Evolutionary conservation across 208 protist species (phyloP).

Genomic region (Trypanosoma mega): DNA sequence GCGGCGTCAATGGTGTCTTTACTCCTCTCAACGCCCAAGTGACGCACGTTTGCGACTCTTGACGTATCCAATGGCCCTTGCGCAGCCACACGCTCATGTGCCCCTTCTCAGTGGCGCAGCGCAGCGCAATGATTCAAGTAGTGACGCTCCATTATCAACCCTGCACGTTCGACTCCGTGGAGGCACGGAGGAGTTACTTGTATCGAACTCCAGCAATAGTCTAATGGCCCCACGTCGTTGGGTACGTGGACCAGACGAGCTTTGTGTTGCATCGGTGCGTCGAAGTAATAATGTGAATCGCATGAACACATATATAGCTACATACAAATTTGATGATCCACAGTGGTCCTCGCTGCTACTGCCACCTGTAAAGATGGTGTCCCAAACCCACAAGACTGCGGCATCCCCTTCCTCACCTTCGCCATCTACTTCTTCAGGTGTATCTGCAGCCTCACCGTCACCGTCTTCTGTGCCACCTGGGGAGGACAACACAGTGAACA

Average conservation of each 20-base stretch:
- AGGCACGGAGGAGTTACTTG: slow-evolving; percentile 1
- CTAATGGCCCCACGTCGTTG: slow-evolving; percentile 49
- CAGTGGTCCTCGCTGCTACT: slow-evolving; percentile 81
- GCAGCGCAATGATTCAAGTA: background rate
- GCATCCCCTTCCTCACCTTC: slow-evolving; percentile 11
- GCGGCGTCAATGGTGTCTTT: slow-evolving; percentile 10
- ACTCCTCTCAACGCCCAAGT: slow-evolving; percentile 9
- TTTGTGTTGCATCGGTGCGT: slow-evolving; percentile 71
- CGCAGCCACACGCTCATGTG: slow-evolving; percentile 50
- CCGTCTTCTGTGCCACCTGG: too few species aligned
- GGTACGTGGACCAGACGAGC: slow-evolving; percentile 81
- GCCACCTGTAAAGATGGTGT: slow-evolving; percentile 63
- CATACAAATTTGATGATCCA: slow-evolving; percentile 88
- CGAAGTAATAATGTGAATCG: slow-evolving; percentile 78
- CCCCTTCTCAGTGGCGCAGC: slow-evolving; percentile 36
- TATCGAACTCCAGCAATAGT: slow-evolving; percentile 1
- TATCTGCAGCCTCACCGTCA: too few species aligned
- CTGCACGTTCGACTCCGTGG: slow-evolving; percentile 12
- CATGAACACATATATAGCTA: slow-evolving; percentile 80
- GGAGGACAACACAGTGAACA: too few species aligned
- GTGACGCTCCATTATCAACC: background rate
- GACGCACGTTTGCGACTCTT: slow-evolving; percentile 44
- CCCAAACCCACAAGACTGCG: slow-evolving; percentile 1
- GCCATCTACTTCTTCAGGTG: too few species aligned
- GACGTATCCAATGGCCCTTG: slow-evolving; percentile 73